Conservation (phyloP, 2,329 filamentous ascomycete genomes). For the Tolypocladium tropicale region DNA sequence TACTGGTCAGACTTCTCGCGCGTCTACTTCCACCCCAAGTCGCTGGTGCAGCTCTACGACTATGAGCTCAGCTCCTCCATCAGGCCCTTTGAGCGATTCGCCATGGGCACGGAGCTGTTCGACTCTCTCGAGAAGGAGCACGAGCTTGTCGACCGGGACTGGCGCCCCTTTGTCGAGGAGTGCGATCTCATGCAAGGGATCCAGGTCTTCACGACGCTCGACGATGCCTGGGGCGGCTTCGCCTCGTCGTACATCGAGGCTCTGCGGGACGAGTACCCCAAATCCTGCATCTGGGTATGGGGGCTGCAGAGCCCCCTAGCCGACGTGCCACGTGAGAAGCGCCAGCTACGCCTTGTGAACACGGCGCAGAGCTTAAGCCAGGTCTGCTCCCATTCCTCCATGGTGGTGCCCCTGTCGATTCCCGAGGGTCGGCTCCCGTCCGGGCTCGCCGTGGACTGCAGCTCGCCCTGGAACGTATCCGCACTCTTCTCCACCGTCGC, state of each 20-base stretch:
- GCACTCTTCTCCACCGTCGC: slow-evolving; percentile 66
- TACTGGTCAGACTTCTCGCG: slow-evolving; percentile 97
- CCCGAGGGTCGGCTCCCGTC: slow-evolving; percentile 45
- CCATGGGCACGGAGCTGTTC: slow-evolving; percentile 73
- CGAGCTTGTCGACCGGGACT: slow-evolving; percentile 82
- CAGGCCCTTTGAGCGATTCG: slow-evolving; percentile 84
- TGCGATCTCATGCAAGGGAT: slow-evolving; percentile 87
- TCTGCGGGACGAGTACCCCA: slow-evolving; percentile 83
- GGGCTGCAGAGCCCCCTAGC: slow-evolving; percentile 56
- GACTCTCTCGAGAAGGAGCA: slow-evolving; percentile 63
- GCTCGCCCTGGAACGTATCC: slow-evolving; percentile 70
- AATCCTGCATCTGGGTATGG: slow-evolving; percentile 80
- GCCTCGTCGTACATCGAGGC: slow-evolving; percentile 62
- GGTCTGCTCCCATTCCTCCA: slow-evolving; percentile 59
- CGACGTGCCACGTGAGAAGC: slow-evolving; percentile 41
- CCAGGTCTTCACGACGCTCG: slow-evolving; percentile 61
- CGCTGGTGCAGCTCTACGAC: slow-evolving; percentile 77
- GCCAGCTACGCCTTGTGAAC: slow-evolving; percentile 55
- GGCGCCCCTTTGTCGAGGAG: slow-evolving; percentile 82
- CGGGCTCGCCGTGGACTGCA: slow-evolving; percentile 48
- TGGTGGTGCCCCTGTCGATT: slow-evolving; percentile 66
- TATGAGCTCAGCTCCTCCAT: slow-evolving; percentile 73
- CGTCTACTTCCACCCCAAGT: slow-evolving; percentile 84
- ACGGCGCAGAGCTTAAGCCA: slow-evolving; percentile 61
- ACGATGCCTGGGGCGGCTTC: slow-evolving; percentile 78